Evolutionary conservation across 768 basidiomycete species (phyloP).

Genomic region (Hemileccinum rubropunctum): DNA sequence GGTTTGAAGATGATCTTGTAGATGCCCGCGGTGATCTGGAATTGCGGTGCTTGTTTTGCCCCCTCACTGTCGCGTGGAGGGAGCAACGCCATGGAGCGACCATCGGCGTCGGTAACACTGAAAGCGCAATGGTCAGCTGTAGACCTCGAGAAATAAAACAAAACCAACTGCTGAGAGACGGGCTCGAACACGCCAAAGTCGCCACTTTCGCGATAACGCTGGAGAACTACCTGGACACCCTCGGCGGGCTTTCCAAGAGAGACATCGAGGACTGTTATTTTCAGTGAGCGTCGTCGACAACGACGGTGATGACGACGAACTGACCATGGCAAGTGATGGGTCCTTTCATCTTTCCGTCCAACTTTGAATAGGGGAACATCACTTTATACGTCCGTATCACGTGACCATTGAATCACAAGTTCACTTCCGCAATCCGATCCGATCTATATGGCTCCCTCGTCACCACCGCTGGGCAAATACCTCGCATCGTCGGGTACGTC

Average conservation of each 20-base stretch:
- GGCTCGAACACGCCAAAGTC: slow-evolving; percentile 47
- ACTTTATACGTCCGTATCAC: neutral
- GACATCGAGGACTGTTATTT: slow-evolving; percentile 72
- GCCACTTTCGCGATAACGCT: slow-evolving; percentile 42
- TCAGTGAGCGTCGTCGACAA: slow-evolving; percentile 1
- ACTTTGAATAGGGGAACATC: neutral
- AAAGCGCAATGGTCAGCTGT: neutral
- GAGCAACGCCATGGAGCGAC: slow-evolving; percentile 77
- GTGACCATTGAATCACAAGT: slow-evolving; percentile 1
- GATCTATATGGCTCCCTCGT: slow-evolving; percentile 24
- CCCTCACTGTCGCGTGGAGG: slow-evolving; percentile 49
- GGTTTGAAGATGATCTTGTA: slow-evolving; percentile 90
- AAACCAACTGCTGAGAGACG: slow-evolving; percentile 58
- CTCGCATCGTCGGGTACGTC: slow-evolving; percentile 85
- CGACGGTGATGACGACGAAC: slow-evolving; percentile 10
- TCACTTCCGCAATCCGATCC: slow-evolving; percentile 21
- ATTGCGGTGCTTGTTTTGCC: slow-evolving; percentile 38
- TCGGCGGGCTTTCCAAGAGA: slow-evolving; percentile 79
- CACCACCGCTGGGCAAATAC: slow-evolving; percentile 79
- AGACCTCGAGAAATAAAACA: neutral
- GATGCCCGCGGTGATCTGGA: slow-evolving; percentile 43
- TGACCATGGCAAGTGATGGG: slow-evolving; percentile 91
- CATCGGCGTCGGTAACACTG: slow-evolving; percentile 78
- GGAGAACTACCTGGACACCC: slow-evolving; percentile 63
- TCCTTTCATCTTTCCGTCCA: slow-evolving; percentile 46